phyloP scores from a whole-genome alignment of 495 filamentous ascomycete genomes.

The Penicillium desertorum region DNA sequence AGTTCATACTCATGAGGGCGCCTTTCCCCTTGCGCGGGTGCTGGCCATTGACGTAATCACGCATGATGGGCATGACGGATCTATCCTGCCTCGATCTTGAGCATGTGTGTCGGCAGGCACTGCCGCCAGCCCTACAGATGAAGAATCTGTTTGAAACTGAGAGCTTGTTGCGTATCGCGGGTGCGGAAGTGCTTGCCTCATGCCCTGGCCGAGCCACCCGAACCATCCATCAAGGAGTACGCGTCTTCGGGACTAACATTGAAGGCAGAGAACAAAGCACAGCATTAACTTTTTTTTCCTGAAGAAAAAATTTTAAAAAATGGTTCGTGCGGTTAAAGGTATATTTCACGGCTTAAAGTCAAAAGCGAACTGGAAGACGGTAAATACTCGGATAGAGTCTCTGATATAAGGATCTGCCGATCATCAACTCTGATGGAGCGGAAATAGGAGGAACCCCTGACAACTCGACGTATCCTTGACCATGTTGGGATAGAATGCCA shows the following conservation, averaged over 20 bases:
- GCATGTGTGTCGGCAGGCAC: constrained; percentile 29
- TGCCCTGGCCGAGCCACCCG: constrained; percentile 20
- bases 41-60: constrained; percentile 44
- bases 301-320: background rate
- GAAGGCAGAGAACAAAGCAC: background rate
- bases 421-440: background rate
- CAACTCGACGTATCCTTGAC: background rate
- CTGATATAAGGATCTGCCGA: background rate
- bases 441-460: background rate
- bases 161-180: constrained; percentile 23
- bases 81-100: constrained; percentile 29
- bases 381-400: no score
- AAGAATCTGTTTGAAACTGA: constrained; percentile 41
- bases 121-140: constrained; percentile 34
- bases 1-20: constrained; percentile 47
- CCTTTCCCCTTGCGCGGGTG: constrained; percentile 43
- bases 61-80: constrained; percentile 38
- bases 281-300: background rate
- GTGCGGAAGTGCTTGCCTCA: constrained; percentile 16
- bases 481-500: constrained; percentile 11
- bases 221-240: constrained; percentile 27
- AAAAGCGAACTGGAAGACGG: background rate
- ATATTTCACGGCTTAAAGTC: background rate
- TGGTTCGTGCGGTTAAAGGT: background rate
- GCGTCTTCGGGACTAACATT: constrained; percentile 11